These are phyloP conservation scores for Fonsecaea monophora DNA, from an alignment of 2,329 filamentous ascomycete species.

Conservation along the genomic window DNA sequence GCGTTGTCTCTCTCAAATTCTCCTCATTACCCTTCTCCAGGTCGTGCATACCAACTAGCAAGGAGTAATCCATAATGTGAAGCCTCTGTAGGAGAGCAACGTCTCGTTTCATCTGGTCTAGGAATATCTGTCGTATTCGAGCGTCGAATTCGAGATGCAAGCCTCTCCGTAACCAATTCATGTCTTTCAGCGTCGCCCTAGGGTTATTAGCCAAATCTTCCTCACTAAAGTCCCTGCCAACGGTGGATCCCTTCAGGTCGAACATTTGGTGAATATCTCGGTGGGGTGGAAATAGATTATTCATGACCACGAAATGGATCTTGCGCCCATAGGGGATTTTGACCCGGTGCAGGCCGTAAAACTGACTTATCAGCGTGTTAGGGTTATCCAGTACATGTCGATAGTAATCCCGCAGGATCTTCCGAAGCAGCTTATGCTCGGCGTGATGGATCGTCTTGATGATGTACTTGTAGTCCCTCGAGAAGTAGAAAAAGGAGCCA, in stretches of 20 bases:
- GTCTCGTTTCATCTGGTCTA: constrained; percentile 86
- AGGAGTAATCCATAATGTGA: constrained; percentile 98
- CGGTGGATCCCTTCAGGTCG: constrained; percentile 93
- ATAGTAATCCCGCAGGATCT: constrained; percentile 82
- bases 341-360: constrained; percentile 94
- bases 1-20: constrained; percentile 84
- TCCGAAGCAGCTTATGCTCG: constrained; percentile 65
- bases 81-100: constrained; percentile 84
- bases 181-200: constrained; percentile 89
- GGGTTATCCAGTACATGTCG: constrained; percentile 90
- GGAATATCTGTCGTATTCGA: constrained; percentile 83
- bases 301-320: constrained; percentile 99
- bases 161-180: constrained; percentile 92
- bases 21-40: constrained; percentile 90
- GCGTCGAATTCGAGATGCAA: constrained; percentile 87
- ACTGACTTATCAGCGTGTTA: constrained; percentile 95
- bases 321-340: constrained; percentile 98
- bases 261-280: constrained; percentile 97
- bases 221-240: constrained; percentile 89
- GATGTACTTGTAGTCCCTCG: constrained; percentile 99
- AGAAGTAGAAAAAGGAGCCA: constrained; percentile 99
- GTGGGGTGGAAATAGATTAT: constrained; percentile 97
- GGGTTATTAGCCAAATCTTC: constrained; percentile 88
- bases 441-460: constrained; percentile 99
- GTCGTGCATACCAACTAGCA: constrained; percentile 94